Base-by-base conservation (phyloP, 1,139 yeast species). In the Magnusiomyces tetraspermus region DNA sequence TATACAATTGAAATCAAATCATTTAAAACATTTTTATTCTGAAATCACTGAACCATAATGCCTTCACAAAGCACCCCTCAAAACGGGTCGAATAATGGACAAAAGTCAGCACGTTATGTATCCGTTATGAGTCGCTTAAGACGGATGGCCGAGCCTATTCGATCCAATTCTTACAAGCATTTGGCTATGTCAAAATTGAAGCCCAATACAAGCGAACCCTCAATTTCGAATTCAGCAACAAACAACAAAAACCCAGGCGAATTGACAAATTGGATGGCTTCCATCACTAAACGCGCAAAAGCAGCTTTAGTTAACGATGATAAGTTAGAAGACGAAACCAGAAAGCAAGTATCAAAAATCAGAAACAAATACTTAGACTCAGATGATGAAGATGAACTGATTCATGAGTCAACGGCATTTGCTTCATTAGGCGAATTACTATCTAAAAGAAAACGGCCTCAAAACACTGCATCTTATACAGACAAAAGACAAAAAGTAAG, bases 231-330 rank as follows among this genome's bases (percentile, higher is more conserved):
- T 19, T 19, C 42, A 5, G 24, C 49, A 6, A 52, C 48, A 33
- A 42, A 51, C 11, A 49, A 55, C 15, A 51, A 42, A 13, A 55
- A 56, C 23, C 48, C 57, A 10, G 73, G 73, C 43, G 77, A 76
- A 17, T 59, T 79, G n/a, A 67, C 77, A 10, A 63, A 68, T 23
- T 81, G 85, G 85, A 74, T 81, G 33, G 73, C 74, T 46, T 69
- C 73, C 3, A 64, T 80, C 47, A 75, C 76, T 50, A 53, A 58
- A 3, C 69, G 79, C 52, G 78, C 79, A 3, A 63, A 68, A 50
- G 49, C 52, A 21, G 66, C 67, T 10, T 51, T 63, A 38, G 51
- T 51, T 23, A 54, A 57, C n/a, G 63, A 63, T 43, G 62, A 60
- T n/a, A 52, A 48, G 19, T 54, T 63, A 1, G 71, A 77, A 3